Evolutionary conservation across 305 asterid species (phyloP).

Genomic region (Nicotiana rustica): DNA sequence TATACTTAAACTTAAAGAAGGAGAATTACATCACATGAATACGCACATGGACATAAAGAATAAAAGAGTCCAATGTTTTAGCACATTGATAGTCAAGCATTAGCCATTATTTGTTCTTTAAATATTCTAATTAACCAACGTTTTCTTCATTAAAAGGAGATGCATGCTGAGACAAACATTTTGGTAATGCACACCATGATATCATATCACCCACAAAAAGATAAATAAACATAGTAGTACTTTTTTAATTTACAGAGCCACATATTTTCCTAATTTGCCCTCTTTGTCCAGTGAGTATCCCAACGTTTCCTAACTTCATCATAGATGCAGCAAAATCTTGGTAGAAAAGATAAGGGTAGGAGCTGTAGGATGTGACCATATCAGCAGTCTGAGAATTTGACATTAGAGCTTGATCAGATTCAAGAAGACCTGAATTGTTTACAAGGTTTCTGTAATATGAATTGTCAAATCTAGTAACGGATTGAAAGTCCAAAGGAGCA

Average conservation of each 20-base stretch:
- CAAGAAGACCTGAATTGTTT: constrained; percentile 65
- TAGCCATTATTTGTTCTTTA: not conserved
- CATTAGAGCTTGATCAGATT: constrained; percentile 77
- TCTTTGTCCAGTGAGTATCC: constrained; percentile 58
- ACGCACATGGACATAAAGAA: not conserved
- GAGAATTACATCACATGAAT: no score
- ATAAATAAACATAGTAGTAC: not conserved
- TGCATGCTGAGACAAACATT: not conserved
- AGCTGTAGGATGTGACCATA: constrained; percentile 61
- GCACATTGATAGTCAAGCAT: not conserved
- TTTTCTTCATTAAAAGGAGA: not conserved
- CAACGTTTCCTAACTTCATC: constrained; percentile 69
- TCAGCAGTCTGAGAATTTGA: constrained; percentile 58
- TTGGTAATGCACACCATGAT: not conserved
- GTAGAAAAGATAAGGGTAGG: constrained; percentile 50
- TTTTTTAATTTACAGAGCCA: constrained; percentile 51
- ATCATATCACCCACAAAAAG: not conserved
- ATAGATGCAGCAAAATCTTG: constrained; percentile 71
- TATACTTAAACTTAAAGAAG: no score
- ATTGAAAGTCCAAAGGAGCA: constrained; percentile 46
- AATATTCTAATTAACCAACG: not conserved
- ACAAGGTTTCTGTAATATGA: constrained; percentile 59
- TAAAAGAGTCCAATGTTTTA: not conserved
- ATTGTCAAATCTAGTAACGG: constrained; percentile 43
- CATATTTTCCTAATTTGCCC: constrained; percentile 77